A percentile compares a stretch with the other conserved stretches of the same genome.
phyloP scores from a whole-genome alignment of 192 early-diverging fungal genomes.

The Podila minutissima region DNA sequence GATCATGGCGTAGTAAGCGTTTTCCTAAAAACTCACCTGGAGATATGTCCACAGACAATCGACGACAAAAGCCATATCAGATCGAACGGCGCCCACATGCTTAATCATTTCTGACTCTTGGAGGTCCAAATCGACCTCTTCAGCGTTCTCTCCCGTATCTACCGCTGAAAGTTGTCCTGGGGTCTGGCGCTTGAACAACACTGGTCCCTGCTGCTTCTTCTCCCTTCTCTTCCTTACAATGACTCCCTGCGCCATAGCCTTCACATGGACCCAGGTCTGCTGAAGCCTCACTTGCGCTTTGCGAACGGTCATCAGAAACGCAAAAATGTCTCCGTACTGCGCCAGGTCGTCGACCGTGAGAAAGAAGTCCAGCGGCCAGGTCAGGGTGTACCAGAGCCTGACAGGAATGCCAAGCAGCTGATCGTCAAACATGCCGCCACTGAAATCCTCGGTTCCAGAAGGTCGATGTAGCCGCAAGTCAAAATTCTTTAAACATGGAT shows the following conservation, averaged over 20 bases:
- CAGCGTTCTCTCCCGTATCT: conserved; percentile 3
- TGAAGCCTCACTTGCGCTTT: conserved; percentile 64
- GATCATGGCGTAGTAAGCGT: background rate
- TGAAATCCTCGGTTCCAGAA: background rate
- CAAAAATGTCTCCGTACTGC: conserved; percentile 68
- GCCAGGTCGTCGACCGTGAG: conserved; percentile 65
- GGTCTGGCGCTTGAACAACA: background rate
- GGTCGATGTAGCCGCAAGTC: conserved; percentile 16
- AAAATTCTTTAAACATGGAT: conserved; percentile 17
- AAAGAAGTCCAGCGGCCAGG: conserved; percentile 79
- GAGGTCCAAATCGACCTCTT: conserved; percentile 9
- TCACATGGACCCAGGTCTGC: conserved; percentile 52
- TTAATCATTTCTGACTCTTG: conserved; percentile 40
- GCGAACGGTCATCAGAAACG: conserved; percentile 69
- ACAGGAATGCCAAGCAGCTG: conserved; percentile 63
- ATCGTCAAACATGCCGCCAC: conserved; percentile 51
- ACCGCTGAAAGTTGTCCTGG: background rate
- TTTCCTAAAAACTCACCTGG: conserved; percentile 59
- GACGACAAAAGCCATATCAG: conserved; percentile 74
- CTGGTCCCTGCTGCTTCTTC: background rate
- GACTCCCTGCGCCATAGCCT: conserved; percentile 49
- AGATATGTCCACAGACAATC: conserved; percentile 77
- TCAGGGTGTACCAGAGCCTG: conserved; percentile 62
- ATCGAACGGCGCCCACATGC: conserved; percentile 62
- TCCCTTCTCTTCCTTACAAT: conserved; percentile 11